Evolutionary conservation across 2,329 filamentous ascomycete genomes (phyloP), one percentile per base, ranked within the genome.

Genomic region (Thielaviopsis ethacetica): DNA sequence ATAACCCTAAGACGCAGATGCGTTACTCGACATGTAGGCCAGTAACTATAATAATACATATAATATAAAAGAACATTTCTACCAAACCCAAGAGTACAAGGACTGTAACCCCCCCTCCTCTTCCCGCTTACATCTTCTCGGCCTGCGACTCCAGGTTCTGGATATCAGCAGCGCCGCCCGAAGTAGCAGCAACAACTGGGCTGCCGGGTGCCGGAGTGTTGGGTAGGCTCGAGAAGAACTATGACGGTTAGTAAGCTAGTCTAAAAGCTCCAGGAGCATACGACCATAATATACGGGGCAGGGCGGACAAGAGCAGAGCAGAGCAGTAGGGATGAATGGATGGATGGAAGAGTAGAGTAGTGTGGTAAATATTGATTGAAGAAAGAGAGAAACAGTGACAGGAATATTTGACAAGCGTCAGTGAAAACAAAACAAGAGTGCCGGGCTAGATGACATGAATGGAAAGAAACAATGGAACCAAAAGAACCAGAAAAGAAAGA

Each of bases 111-210:
- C 5, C n/a, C n/a, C n/a, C n/a, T n/a, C n/a, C n/a, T n/a, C n/a
- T n/a, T n/a, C n/a, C 56, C 41, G 38, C 56, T 61, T 61, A 65
- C 60, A 65, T 64, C 30, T 56, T 56, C 53, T 62, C 61, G 5
- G 62, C 64, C 62, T 64, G 62, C 19, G 63, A 62, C 53, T 67
- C 63, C 62, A 66, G 54, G 19, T 62, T 58, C 19, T 59, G 63
- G 19, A 57, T 54, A 26, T 51, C 27, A n/a, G 41, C 54, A n/a
- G 50, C 51, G 24, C 63, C 53, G 41, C 51, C 58, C 49, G 60
- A 64, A 57, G 19, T 13, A 38, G n/a, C 22, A 50, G 26, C 49
- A 26, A 12, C 22, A n/a, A 47, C 49, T 9, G 59, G 53, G 44
- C 52, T 55, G 9, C 59, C 56, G 13, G 53, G 41, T 10, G 22